A percentile compares a stretch with the other conserved stretches of the same genome.
Evolutionary conservation across 768 basidiomycete genomes (phyloP).

Genomic region (Pholiota molesta): DNA sequence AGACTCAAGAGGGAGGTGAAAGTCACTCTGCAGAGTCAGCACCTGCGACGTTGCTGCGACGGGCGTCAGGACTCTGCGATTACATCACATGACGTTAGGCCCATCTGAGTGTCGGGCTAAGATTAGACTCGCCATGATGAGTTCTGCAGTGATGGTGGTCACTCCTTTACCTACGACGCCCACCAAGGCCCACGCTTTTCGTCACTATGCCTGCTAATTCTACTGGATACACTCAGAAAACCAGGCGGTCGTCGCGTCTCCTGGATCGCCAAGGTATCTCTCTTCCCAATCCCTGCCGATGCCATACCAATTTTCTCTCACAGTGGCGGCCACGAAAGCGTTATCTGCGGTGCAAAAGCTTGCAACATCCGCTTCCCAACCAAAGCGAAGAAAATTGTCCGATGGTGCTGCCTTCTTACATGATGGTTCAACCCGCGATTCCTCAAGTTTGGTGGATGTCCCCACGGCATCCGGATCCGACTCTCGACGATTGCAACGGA

Average conservation of each 20-base stretch:
- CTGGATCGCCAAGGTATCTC: constrained; percentile 28
- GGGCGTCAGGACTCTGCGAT: background rate
- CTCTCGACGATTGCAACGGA: constrained; percentile 41
- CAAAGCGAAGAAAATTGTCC: constrained; percentile 21
- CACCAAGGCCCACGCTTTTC: background rate
- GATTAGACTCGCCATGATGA: background rate
- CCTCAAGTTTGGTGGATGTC: constrained; percentile 17
- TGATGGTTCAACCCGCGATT: constrained; percentile 23
- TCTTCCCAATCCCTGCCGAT: background rate
- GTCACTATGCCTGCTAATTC: constrained; percentile 16
- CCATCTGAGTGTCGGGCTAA: too few species aligned
- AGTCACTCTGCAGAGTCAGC: too few species aligned
- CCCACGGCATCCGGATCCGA: constrained; percentile 26
- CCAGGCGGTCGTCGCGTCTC: constrained; percentile 34
- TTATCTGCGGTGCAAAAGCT: constrained; percentile 20
- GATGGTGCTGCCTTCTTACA: constrained; percentile 11
- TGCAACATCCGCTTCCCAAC: constrained; percentile 20
- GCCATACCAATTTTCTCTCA: constrained; percentile 8
- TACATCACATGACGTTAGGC: constrained; percentile 8
- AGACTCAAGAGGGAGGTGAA: background rate
- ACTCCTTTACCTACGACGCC: constrained; percentile 16
- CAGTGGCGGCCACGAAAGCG: constrained; percentile 25
- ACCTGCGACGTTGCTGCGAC: too few species aligned
- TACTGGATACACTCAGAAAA: constrained; percentile 12
- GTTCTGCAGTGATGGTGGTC: constrained; percentile 9